Evolutionary conservation across 495 filamentous ascomycete species (phyloP).

Genomic region (Penicillium coprophilum): DNA sequence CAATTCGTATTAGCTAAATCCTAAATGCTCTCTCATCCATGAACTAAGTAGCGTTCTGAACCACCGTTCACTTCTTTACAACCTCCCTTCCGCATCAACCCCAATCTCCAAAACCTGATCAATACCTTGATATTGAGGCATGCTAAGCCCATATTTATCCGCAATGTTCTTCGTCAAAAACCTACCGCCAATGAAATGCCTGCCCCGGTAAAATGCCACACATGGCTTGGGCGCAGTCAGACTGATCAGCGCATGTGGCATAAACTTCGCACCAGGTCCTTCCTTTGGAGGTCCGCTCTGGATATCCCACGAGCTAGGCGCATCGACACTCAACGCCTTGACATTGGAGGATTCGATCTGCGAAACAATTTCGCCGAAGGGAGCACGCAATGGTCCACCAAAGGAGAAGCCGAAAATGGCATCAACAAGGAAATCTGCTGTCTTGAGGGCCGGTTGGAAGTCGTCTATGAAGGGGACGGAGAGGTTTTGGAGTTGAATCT

Average conservation of each 20-base stretch:
- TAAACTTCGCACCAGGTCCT: constrained; percentile 77
- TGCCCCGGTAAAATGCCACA: constrained; percentile 74
- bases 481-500: constrained; percentile 79
- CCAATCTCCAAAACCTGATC: constrained; percentile 86
- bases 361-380: constrained; percentile 77
- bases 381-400: constrained; percentile 85
- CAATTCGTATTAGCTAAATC: neutral
- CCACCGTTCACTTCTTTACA: constrained; percentile 34
- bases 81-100: constrained; percentile 54
- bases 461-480: constrained; percentile 82
- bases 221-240: constrained; percentile 95
- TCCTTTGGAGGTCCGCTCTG: constrained; percentile 75
- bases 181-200: constrained; percentile 88
- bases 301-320: constrained; percentile 92
- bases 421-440: constrained; percentile 80
- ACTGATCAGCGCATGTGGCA: constrained; percentile 76
- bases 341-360: constrained; percentile 69
- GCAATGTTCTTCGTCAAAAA: constrained; percentile 80
- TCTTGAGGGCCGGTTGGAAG: constrained; percentile 63
- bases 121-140: constrained; percentile 80
- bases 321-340: constrained; percentile 86
- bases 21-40: neutral
- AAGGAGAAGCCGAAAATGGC: constrained; percentile 98
- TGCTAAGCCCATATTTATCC: constrained; percentile 81
- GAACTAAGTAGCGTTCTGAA: neutral